Conservation (phyloP, 495 filamentous ascomycete genomes). For the Sporormia fimetaria region DNA sequence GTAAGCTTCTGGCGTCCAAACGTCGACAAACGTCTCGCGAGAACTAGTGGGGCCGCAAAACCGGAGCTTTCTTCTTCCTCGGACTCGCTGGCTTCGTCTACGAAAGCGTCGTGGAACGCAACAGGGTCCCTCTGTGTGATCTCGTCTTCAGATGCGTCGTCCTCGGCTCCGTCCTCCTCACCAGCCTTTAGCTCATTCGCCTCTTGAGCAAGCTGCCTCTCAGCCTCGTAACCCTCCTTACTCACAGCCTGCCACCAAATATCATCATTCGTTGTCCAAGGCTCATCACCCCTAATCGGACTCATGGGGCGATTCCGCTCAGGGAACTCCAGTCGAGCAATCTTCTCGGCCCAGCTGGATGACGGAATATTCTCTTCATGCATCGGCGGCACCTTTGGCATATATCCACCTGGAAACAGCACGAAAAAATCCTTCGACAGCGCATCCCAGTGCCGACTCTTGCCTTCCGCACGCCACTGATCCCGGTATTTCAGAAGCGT, state of each 20-base stretch:
- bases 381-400: constrained; percentile 11
- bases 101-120: background rate
- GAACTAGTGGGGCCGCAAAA: too few relatives aligned
- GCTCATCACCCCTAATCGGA: constrained; percentile 13
- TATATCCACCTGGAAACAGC: constrained; percentile 6
- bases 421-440: constrained; percentile 1
- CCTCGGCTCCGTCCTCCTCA: background rate
- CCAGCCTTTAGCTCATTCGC: background rate
- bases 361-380: background rate
- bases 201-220: background rate
- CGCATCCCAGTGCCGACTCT: constrained; percentile 2
- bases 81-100: background rate
- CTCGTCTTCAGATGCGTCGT: background rate
- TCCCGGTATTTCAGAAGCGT: constrained; percentile 5
- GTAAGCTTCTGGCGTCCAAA: background rate
- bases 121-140: too few relatives aligned
- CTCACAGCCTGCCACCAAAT: constrained; percentile 12
- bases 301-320: background rate
- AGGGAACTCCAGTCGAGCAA: constrained; percentile 6
- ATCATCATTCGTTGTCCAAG: constrained; percentile 18
- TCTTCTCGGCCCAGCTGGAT: constrained; percentile 14
- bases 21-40: background rate
- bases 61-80: background rate
- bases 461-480: constrained; percentile 8
- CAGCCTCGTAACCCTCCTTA: background rate